Conservation (phyloP, 805 yeast species). For the Candida loeiensis region DNA sequence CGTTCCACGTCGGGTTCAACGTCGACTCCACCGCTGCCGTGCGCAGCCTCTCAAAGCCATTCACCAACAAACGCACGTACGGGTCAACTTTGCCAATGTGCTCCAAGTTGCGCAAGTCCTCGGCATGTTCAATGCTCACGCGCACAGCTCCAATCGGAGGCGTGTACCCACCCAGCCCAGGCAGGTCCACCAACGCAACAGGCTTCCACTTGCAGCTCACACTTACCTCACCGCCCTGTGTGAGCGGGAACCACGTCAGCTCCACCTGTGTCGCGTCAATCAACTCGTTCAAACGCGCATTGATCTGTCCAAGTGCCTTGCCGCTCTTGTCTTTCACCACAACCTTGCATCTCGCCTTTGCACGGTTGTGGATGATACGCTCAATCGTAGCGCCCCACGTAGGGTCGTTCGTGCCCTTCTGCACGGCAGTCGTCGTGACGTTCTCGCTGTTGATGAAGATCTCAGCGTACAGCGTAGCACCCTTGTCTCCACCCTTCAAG, state of each 20-base stretch:
- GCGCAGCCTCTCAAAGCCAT: slow-evolving; percentile 72
- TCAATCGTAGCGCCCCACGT: slow-evolving; percentile 62
- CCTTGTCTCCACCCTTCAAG: slow-evolving; percentile 42
- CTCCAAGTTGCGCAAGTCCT: slow-evolving; percentile 77
- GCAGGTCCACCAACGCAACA: slow-evolving; percentile 62
- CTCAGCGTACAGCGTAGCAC: slow-evolving; percentile 64
- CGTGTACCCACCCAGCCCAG: slow-evolving; percentile 78
- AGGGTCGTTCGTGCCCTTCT: slow-evolving; percentile 63
- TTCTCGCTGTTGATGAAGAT: slow-evolving; percentile 60
- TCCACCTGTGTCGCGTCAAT: slow-evolving; percentile 77
- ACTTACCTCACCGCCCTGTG: slow-evolving; percentile 71
- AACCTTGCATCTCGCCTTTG: slow-evolving; percentile 64
- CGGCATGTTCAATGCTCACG: slow-evolving; percentile 65
- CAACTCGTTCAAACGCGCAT: slow-evolving; percentile 58
- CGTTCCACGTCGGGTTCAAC: slow-evolving; percentile 81
- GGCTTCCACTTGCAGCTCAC: slow-evolving; percentile 82
- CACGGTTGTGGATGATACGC: slow-evolving; percentile 67
- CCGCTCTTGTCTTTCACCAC: slow-evolving; percentile 59
- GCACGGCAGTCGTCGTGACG: slow-evolving; percentile 53
- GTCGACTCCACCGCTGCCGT: slow-evolving; percentile 67
- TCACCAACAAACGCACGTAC: slow-evolving; percentile 73
- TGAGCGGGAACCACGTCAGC: slow-evolving; percentile 70
- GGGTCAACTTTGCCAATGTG: slow-evolving; percentile 92
- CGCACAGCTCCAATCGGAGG: slow-evolving; percentile 93
- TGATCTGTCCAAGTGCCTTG: slow-evolving; percentile 55